Evolutionary conservation across 257 asterid genomes (phyloP).

Genomic region (Solanum boliviense): DNA sequence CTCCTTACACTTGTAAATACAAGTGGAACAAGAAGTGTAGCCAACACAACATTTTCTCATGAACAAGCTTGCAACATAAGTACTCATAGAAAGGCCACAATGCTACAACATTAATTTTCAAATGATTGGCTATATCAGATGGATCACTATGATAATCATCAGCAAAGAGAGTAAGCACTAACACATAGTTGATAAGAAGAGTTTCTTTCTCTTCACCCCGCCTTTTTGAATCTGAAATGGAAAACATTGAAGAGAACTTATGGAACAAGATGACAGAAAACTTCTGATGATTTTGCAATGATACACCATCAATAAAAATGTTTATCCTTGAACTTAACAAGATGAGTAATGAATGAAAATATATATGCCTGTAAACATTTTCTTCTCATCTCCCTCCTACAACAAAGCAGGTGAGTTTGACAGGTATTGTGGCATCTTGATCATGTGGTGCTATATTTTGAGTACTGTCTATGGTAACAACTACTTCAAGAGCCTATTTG

Average conservation of each 20-base stretch:
- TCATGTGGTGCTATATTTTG: conserved; percentile 60
- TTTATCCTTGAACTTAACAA: conserved; percentile 65
- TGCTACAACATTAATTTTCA: conserved; percentile 26
- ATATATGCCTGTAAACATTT: conserved; percentile 35
- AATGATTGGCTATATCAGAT: conserved; percentile 63
- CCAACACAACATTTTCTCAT: conserved; percentile 21
- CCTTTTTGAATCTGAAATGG: conserved; percentile 18
- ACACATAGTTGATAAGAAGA: conserved; percentile 55
- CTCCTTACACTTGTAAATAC: conserved; percentile 25
- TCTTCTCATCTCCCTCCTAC: conserved; percentile 44
- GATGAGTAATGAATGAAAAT: conserved; percentile 64
- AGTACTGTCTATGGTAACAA: conserved; percentile 13
- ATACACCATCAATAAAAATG: conserved; percentile 59
- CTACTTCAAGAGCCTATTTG: conserved; percentile 36
- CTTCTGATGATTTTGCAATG: conserved; percentile 53
- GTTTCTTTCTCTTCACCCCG: conserved; percentile 30
- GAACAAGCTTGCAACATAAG: conserved; percentile 70
- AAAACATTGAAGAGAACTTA: conserved; percentile 56
- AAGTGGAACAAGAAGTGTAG: conserved; percentile 66
- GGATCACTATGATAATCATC: conserved; percentile 56
- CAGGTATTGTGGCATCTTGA: conserved; percentile 46
- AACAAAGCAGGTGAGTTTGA: background rate
- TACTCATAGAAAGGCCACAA: conserved; percentile 37
- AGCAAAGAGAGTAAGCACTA: conserved; percentile 66
- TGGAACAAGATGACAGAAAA: conserved; percentile 24